Evolutionary conservation across 768 basidiomycete species (phyloP), one percentile per base, ranked within the genome.

Genomic region (Gloeopeniophorella convolvens): DNA sequence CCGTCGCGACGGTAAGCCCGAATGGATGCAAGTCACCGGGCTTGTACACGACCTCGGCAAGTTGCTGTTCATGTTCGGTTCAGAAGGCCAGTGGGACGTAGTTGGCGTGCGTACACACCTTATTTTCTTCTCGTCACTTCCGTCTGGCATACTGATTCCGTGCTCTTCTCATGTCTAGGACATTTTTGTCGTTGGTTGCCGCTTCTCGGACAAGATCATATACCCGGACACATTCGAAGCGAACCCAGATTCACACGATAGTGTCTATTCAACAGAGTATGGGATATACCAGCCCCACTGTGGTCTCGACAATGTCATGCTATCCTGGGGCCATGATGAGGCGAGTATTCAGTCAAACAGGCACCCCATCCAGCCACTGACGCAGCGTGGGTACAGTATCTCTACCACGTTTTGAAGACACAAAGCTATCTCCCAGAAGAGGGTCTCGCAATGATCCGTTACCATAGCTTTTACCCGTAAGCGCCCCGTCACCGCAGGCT

Each of bases 261-360:
- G 69, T 1, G 70, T 87, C 16, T 89, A 84, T 62, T 82, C 81
- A 1, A 79, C 85, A 12, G 74, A 83, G 59, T 76, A 73, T 59
- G 89, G 89, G 8, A 82, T 90, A 51, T 91, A 91, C 62, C 66
- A 80, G 59, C 79, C 84, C 0, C 70, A 87, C 50, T 90, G 89
- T 59, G 89, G 89, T 10, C 76, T 91, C 6, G 85, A 89, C 56
- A 86, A 89, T 60, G 85, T 91, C 41, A 89, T 90, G 85, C 68
- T 94, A 24, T 84, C 81, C 30, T 93, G 86, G 86, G 91, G 91
- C 13, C 91, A 94, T 60, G 91, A 94, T 61, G 90, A 95, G 73
- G 87, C 84, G 63, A 27, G 73, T 60, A 18, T 42, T 43, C 47
- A n/a, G 28, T 54, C 59, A 48, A n/a, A 52, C 28, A 26, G 37